phyloP scores from a whole-genome alignment of 129 eudicot genomes.

The Flaveria ramosissima region DNA sequence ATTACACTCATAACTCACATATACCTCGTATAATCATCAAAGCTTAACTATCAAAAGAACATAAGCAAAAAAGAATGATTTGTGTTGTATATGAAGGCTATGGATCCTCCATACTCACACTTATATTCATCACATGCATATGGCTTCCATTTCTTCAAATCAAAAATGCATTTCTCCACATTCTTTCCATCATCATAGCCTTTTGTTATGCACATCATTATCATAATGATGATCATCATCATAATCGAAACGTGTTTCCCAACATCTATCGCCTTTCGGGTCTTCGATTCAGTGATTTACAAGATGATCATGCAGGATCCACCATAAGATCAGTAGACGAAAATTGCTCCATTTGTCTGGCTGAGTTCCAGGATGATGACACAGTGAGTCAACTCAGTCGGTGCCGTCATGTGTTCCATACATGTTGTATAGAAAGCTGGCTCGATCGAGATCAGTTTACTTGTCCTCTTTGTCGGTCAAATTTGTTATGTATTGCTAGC shows the following conservation, averaged over 20 bases:
- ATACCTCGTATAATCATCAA: slow-evolving; percentile 25
- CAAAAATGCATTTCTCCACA: slow-evolving; percentile 28
- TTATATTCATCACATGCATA: slow-evolving; percentile 42
- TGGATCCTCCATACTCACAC: slow-evolving; percentile 35
- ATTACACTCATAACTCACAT: slow-evolving; percentile 3
- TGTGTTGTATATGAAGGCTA: slow-evolving; percentile 41
- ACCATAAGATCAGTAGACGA: slow-evolving; percentile 29
- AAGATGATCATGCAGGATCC: background rate
- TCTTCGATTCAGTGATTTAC: slow-evolving; percentile 23
- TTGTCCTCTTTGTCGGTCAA: slow-evolving; percentile 57
- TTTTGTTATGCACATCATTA: slow-evolving; percentile 9
- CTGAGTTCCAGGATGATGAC: slow-evolving; percentile 52
- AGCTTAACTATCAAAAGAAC: slow-evolving; percentile 13
- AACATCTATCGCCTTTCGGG: slow-evolving; percentile 25
- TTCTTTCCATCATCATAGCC: slow-evolving; percentile 6
- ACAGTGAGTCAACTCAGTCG: slow-evolving; percentile 52
- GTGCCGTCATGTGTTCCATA: slow-evolving; percentile 64
- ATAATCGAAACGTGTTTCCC: slow-evolving; percentile 16
- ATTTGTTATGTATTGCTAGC: slow-evolving; percentile 26
- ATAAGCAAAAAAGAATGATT: slow-evolving; percentile 21
- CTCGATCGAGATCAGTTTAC: slow-evolving; percentile 42
- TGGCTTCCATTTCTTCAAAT: slow-evolving; percentile 46
- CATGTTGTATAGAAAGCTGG: slow-evolving; percentile 57
- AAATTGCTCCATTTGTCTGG: slow-evolving; percentile 60
- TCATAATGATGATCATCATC: background rate